A percentile compares a stretch with the other conserved stretches of the same genome.
Evolutionary conservation across 2,329 filamentous ascomycete genomes (phyloP).

Genomic region (Alternaria ethzedia): DNA sequence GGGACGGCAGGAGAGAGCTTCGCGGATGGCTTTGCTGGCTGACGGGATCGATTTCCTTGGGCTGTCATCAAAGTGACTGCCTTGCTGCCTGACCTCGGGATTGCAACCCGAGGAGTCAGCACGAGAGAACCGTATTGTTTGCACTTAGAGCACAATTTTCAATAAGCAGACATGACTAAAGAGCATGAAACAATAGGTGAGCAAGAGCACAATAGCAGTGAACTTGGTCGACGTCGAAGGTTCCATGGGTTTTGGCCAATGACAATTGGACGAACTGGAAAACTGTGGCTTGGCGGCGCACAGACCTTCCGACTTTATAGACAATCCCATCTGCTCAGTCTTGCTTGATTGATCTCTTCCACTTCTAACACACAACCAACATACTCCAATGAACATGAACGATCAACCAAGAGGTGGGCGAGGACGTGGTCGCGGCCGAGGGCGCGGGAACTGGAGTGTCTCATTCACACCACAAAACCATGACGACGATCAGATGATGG

Average conservation of each 20-base stretch:
- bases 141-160: background rate
- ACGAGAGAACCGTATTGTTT: background rate
- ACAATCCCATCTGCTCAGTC: background rate
- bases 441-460: conserved; percentile 15
- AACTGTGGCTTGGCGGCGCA: conserved; percentile 19
- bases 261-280: background rate
- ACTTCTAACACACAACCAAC: conserved; percentile 4
- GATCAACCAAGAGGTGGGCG: conserved; percentile 18
- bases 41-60: background rate
- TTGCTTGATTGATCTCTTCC: background rate
- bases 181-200: background rate
- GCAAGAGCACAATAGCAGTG: background rate
- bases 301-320: conserved; percentile 12
- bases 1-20: background rate
- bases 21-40: background rate
- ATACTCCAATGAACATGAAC: conserved; percentile 6
- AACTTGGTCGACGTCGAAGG: background rate
- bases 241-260: conserved; percentile 5
- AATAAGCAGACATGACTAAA: background rate
- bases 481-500: conserved; percentile 20
- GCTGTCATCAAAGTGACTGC: background rate
- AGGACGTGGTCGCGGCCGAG: conserved; percentile 26
- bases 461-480: conserved; percentile 4
- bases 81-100: conserved; percentile 1
- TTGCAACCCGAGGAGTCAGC: conserved; percentile 9